phyloP scores from a whole-genome alignment of 1,284 basidiomycete species.

The Boletellus deceptivus region DNA sequence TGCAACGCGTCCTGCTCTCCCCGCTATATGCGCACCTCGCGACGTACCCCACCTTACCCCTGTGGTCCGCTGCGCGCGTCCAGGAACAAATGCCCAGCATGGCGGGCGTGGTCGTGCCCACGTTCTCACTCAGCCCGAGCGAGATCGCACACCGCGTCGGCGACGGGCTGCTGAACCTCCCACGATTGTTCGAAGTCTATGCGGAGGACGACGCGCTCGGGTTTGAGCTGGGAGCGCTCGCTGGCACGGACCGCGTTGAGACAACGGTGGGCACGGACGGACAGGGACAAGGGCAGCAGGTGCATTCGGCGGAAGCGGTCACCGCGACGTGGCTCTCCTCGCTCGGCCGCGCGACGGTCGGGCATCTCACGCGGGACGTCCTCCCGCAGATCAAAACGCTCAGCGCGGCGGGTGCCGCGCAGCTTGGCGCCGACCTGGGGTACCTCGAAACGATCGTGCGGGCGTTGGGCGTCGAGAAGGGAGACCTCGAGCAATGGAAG shows the following conservation, averaged over 20 bases:
- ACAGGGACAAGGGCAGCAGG: slow-evolving; percentile 27
- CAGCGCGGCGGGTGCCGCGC: slow-evolving; percentile 67
- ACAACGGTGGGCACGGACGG: not conserved
- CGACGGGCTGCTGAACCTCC: slow-evolving; percentile 91
- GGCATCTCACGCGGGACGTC: slow-evolving; percentile 65
- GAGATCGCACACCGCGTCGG: slow-evolving; percentile 86
- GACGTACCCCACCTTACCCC: slow-evolving; percentile 64
- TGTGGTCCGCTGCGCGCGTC: slow-evolving; percentile 57
- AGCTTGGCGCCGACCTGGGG: slow-evolving; percentile 84
- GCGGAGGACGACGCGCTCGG: slow-evolving; percentile 89
- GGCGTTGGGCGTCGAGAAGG: slow-evolving; percentile 84
- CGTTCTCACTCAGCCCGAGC: slow-evolving; percentile 90
- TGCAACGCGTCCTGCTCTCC: slow-evolving; percentile 81
- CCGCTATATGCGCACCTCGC: slow-evolving; percentile 80
- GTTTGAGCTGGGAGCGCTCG: slow-evolving; percentile 64
- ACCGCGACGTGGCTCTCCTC: slow-evolving; percentile 89
- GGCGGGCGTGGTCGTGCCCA: slow-evolving; percentile 68
- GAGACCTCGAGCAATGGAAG: slow-evolving; percentile 73
- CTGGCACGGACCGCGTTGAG: not conserved
- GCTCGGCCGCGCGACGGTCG: slow-evolving; percentile 77
- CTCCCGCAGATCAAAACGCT: slow-evolving; percentile 64
- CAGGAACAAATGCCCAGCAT: slow-evolving; percentile 42
- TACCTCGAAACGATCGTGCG: slow-evolving; percentile 91
- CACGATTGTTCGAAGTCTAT: slow-evolving; percentile 91
- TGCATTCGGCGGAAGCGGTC: slow-evolving; percentile 66